Conservation (phyloP, 495 filamentous ascomycete species). For the Penicillium coprophilum region DNA sequence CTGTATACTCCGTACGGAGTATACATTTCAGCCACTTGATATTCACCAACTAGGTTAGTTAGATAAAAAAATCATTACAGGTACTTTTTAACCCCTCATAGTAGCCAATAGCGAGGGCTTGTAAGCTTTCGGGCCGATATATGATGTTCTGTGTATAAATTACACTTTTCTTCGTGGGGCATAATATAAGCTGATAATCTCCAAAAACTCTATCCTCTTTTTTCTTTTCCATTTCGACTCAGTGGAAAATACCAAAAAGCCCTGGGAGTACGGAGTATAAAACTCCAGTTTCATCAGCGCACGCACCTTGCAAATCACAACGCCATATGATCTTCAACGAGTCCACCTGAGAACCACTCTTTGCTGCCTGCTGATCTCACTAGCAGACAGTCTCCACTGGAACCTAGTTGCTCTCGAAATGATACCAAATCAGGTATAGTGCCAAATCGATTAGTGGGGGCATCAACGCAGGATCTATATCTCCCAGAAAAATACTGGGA, state of each 20-base stretch:
- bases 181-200: neutral
- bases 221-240: neutral
- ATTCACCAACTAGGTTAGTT: neutral
- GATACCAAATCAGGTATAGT: constrained; percentile 15
- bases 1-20: too few relatives aligned
- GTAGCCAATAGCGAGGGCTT: neutral
- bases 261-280: too few relatives aligned
- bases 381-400: constrained; percentile 1
- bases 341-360: neutral
- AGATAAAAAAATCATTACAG: too few relatives aligned
- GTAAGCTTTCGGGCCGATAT: constrained; percentile 8
- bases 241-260: too few relatives aligned
- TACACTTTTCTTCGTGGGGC: neutral
- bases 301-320: constrained; percentile 6
- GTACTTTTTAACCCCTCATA: neutral
- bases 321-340: constrained; percentile 1
- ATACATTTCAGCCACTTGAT: neutral
- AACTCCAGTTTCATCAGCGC: constrained; percentile 3
- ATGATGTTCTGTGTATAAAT: too few relatives aligned
- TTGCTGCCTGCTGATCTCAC: constrained; percentile 3
- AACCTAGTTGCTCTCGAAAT: constrained; percentile 10
- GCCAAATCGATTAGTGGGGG: constrained; percentile 12
- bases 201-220: neutral
- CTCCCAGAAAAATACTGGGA: constrained; percentile 15
- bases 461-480: constrained; percentile 14